Conservation (phyloP, 202 grass and related monocot species). For the Zizania palustris region DNA sequence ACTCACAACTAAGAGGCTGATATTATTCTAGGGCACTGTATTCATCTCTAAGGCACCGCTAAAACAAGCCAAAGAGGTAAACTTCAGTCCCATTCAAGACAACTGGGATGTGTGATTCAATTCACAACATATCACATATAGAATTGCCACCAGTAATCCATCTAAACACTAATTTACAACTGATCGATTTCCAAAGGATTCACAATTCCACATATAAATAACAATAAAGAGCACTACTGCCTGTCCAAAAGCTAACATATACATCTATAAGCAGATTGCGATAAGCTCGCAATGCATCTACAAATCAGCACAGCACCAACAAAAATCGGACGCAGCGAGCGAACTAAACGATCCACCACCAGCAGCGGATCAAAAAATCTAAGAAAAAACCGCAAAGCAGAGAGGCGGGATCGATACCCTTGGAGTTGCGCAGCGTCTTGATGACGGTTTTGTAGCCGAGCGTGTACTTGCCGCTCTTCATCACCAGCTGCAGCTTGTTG, state of each 20-base stretch:
- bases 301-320: neutral
- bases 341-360: neutral
- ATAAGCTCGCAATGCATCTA: neutral
- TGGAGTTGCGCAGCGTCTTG: slow-evolving; percentile 89
- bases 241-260: neutral
- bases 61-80: slow-evolving; percentile 67
- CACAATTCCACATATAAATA: neutral
- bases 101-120: neutral
- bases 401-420: slow-evolving; percentile 55
- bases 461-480: slow-evolving; percentile 98
- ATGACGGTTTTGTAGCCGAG: slow-evolving; percentile 94
- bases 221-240: neutral
- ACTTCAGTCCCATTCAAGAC: slow-evolving; percentile 62
- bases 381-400: neutral
- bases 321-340: neutral
- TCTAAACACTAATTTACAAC: neutral
- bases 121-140: neutral
- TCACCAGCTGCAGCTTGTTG: slow-evolving; percentile 93
- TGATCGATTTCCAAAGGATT: neutral
- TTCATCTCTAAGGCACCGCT: slow-evolving; percentile 66
- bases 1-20: slow-evolving; percentile 13
- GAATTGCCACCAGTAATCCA: neutral
- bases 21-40: slow-evolving; percentile 62
- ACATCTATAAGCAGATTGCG: neutral
- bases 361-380: neutral